Evolutionary conservation across 805 yeast species (phyloP), one percentile per base, ranked within the genome.

Genomic region (Saccharomycopsis schoenii): DNA sequence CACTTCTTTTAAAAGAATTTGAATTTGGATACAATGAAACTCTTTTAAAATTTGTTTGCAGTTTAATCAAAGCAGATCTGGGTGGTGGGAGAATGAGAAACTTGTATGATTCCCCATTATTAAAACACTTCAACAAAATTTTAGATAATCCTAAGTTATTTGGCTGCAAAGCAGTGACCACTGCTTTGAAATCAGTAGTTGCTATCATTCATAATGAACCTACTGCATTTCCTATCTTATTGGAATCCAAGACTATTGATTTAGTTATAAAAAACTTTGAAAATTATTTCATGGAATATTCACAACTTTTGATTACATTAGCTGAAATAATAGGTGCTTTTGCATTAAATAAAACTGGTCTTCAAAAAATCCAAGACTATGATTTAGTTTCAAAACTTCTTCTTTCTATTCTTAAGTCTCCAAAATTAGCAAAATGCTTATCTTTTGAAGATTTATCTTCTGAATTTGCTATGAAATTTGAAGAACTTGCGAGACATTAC

Each of bases 151-250:
- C 87, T 1, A 65, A 71, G 0, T 71, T 81, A 0, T 89, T 90
- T 74, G 97, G 97, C 0, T 81, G 83, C 47, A 78, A 82, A 15
- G 71, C 89, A 14, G 70, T 88, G 14, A 76, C 88, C 0, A 76
- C 81, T 24, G 79, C 88, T 0, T 70, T 92, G 42, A 85, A 83
- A 63, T 80, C 85, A 12, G 78, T 90, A 21, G 80, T 86, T 50
- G 80, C 80, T 12, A 88, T 90, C 62, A 83, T 92, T 36, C 93
- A 92, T 69, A 88, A 86, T 66, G 97, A 93, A 67, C 97, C 97
- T 9, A 90, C 97, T 0, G 89, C 96, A 2, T 92, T 80, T 68
- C 79, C 87, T 1, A 84, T 92, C 51, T 76, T 92, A 65, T 84
- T 82, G 50, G 98, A 92, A 70, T 86, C 96, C 0, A 81, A 83